phyloP scores from a whole-genome alignment of 129 eudicot species.

The Centaurea solstitialis region DNA sequence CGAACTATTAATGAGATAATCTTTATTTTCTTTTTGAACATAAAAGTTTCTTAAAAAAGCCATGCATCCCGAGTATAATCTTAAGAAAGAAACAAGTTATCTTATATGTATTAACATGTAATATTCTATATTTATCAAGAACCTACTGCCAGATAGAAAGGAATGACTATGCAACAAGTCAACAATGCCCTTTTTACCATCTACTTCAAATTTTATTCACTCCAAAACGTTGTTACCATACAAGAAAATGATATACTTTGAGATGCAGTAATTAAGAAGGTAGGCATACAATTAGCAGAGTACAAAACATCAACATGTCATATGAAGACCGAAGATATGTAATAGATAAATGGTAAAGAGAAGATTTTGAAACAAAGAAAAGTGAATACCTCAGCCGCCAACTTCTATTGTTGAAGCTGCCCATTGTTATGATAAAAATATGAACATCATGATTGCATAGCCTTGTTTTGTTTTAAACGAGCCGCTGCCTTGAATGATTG shows the following conservation, averaged over 20 bases:
- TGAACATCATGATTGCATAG: constrained; percentile 39
- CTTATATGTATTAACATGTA: neutral
- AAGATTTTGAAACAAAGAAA: constrained; percentile 14
- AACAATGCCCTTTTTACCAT: neutral
- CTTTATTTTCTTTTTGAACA: neutral
- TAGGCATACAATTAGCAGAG: neutral
- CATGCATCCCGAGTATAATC: neutral
- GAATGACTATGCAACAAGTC: neutral
- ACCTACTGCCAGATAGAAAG: too few relatives aligned
- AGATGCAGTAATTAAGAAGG: constrained; percentile 6
- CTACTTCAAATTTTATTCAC: neutral
- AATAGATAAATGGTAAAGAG: neutral
- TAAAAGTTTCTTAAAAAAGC: neutral
- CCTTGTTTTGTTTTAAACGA: constrained; percentile 49
- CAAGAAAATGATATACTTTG: neutral
- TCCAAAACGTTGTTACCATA: neutral
- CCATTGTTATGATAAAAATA: constrained; percentile 9
- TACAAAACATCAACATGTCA: constrained; percentile 3
- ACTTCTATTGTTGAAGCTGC: constrained; percentile 20
- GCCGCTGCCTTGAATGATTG: constrained; percentile 47
- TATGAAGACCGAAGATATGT: constrained; percentile 7
- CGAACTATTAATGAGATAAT: neutral
- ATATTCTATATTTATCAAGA: neutral
- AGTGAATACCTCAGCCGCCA: constrained; percentile 33
- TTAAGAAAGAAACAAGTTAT: neutral